These are phyloP conservation scores for Leishmania guyanensis DNA, from an alignment of 208 protist genomes.

Conservation along the genomic window DNA sequence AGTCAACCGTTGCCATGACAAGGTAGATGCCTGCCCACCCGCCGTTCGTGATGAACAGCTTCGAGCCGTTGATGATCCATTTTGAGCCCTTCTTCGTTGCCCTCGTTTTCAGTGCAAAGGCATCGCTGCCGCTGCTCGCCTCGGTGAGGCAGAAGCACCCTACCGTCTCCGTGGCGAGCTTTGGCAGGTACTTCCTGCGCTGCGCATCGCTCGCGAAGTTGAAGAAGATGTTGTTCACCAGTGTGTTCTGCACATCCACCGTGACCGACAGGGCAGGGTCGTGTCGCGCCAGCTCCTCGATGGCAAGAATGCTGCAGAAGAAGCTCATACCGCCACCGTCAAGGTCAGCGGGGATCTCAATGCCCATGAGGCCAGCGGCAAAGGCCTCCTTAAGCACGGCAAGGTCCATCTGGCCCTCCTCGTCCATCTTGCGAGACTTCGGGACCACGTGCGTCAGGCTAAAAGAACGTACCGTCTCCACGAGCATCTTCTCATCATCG, in stretches of 20 bases:
- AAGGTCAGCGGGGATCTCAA: conserved; percentile 69
- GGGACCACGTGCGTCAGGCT: conserved; percentile 68
- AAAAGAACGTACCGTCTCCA: conserved; percentile 71
- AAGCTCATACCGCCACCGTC: conserved; percentile 77
- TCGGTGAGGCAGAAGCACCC: conserved; percentile 94
- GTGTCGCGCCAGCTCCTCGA: conserved; percentile 88
- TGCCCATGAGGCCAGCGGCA: conserved; percentile 83
- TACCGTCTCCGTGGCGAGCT: conserved; percentile 80
- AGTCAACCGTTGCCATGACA: conserved; percentile 94
- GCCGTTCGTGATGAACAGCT: conserved; percentile 95
- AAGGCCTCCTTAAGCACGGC: conserved; percentile 77
- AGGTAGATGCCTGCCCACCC: conserved; percentile 92
- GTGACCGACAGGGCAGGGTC: conserved; percentile 88
- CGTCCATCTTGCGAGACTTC: conserved; percentile 79
- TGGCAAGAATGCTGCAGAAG: conserved; percentile 80
- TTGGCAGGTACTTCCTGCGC: conserved; percentile 87
- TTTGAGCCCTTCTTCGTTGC: conserved; percentile 82
- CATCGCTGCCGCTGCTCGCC: conserved; percentile 85
- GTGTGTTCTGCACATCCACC: conserved; percentile 93
- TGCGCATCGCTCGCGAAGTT: conserved; percentile 77
- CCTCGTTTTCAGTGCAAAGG: conserved; percentile 90
- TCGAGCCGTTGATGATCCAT: conserved; percentile 94
- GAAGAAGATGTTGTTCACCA: conserved; percentile 91
- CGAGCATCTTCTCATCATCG: conserved; percentile 75
- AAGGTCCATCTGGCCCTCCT: conserved; percentile 62